Evolutionary conservation across 495 filamentous ascomycete genomes (phyloP).

Genomic region (Venustampulla echinocandica): DNA sequence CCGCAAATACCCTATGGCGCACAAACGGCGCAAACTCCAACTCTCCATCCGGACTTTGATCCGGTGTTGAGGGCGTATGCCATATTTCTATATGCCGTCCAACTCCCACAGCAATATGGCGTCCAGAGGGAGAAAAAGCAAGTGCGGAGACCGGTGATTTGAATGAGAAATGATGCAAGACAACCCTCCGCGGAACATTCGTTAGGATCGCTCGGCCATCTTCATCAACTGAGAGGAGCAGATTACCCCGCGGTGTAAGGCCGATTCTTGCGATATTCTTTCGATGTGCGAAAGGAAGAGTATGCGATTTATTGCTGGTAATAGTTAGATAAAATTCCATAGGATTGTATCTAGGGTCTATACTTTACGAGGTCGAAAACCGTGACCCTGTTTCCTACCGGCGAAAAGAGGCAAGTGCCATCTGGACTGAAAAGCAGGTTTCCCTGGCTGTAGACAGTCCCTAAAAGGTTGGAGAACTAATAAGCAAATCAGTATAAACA

Average conservation of each 20-base stretch:
- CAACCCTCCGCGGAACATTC: constrained; percentile 74
- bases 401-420: constrained; percentile 91
- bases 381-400: constrained; percentile 90
- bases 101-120: constrained; percentile 77
- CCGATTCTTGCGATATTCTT: constrained; percentile 84
- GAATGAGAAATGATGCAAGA: constrained; percentile 91
- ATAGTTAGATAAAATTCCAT: constrained; percentile 1
- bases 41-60: constrained; percentile 65
- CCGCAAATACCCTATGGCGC: constrained; percentile 72
- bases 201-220: constrained; percentile 89
- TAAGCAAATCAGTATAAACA: constrained; percentile 3
- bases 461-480: constrained; percentile 89
- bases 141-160: constrained; percentile 72
- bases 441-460: constrained; percentile 94
- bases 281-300: constrained; percentile 87
- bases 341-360: constrained; percentile 21
- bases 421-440: constrained; percentile 96
- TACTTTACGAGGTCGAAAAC: constrained; percentile 96
- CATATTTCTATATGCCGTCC: constrained; percentile 85
- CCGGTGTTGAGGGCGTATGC: constrained; percentile 86
- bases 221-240: constrained; percentile 87
- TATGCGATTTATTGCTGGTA: constrained; percentile 85
- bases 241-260: constrained; percentile 78
- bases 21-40: constrained; percentile 94
- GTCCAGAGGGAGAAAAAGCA: constrained; percentile 85